phyloP scores from a whole-genome alignment of 129 eudicot species.

The Deinandra increscens region DNA sequence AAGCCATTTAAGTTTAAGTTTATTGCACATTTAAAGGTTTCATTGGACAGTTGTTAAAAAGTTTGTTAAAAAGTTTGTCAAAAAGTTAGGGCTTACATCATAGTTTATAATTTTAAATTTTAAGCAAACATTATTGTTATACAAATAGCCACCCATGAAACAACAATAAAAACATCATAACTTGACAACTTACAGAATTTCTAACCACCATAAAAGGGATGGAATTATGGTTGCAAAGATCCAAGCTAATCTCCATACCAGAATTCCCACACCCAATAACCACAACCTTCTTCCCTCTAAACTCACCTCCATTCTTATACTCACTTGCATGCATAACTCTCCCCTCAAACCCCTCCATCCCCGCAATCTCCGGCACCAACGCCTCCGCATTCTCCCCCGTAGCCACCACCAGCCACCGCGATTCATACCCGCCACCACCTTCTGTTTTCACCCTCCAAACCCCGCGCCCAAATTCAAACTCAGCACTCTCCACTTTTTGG shows the following conservation, averaged over 20 bases:
- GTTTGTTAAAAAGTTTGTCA: too few species aligned
- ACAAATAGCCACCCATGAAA: too few species aligned
- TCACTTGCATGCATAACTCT: constrained; percentile 52
- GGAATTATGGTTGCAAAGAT: constrained; percentile 60
- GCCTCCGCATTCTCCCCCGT: constrained; percentile 80
- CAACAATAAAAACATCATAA: neutral
- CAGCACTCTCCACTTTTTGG: constrained; percentile 45
- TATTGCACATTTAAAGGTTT: too few species aligned
- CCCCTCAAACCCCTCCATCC: constrained; percentile 51
- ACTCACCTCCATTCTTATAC: constrained; percentile 57
- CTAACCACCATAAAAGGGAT: constrained; percentile 61
- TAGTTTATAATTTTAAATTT: too few species aligned
- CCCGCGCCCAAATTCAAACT: constrained; percentile 37
- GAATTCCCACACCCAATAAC: constrained; percentile 89
- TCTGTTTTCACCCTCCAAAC: constrained; percentile 59
- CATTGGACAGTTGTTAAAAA: too few species aligned
- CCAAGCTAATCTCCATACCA: constrained; percentile 83
- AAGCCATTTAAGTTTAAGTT: too few species aligned
- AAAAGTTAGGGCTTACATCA: too few species aligned
- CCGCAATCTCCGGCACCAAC: constrained; percentile 51
- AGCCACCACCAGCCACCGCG: constrained; percentile 71
- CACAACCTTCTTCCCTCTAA: constrained; percentile 46
- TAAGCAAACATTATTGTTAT: too few species aligned
- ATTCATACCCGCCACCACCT: constrained; percentile 39
- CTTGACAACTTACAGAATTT: constrained; percentile 52